These are phyloP conservation scores for Multifurca ochricompacta DNA, from an alignment of 768 basidiomycete genomes.

Conservation along the genomic window DNA sequence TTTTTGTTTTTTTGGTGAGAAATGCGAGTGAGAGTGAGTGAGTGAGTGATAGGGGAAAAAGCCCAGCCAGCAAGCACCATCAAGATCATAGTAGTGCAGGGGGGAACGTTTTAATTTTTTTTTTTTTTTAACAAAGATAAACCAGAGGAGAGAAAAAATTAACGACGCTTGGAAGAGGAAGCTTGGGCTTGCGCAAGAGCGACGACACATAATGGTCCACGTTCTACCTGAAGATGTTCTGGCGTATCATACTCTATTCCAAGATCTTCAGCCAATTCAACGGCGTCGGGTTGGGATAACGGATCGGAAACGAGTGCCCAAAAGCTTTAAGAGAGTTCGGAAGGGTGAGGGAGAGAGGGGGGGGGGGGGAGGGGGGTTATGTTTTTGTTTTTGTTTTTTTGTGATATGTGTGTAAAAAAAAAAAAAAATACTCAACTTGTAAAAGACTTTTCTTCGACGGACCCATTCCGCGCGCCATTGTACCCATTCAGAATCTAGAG, in stretches of 20 bases:
- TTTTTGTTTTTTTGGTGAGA: too few species aligned
- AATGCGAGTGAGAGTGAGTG: too few species aligned
- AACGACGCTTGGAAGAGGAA: slow-evolving; percentile 5
- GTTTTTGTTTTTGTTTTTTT: too few species aligned
- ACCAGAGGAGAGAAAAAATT: background rate
- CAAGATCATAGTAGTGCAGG: too few species aligned
- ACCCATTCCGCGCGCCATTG: slow-evolving; percentile 82
- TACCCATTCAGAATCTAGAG: slow-evolving; percentile 65
- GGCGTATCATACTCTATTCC: slow-evolving; percentile 72
- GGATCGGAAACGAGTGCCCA: slow-evolving; percentile 67
- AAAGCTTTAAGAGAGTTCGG: slow-evolving; percentile 59
- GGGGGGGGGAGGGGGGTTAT: too few species aligned
- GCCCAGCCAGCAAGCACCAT: too few species aligned
- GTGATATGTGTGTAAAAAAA: background rate
- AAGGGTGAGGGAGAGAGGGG: too few species aligned
- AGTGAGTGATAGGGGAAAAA: too few species aligned
- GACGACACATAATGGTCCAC: slow-evolving; percentile 44
- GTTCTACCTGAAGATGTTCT: slow-evolving; percentile 63
- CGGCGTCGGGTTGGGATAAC: slow-evolving; percentile 56
- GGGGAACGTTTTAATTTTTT: too few species aligned
- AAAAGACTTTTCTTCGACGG: slow-evolving; percentile 66
- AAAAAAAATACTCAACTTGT: slow-evolving; percentile 41
- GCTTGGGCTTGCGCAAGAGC: background rate
- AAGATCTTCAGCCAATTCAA: slow-evolving; percentile 64
- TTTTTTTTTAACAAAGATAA: background rate